Base-by-base conservation (phyloP, 2,329 filamentous ascomycete genomes). In the Microcyclosporella mali region DNA sequence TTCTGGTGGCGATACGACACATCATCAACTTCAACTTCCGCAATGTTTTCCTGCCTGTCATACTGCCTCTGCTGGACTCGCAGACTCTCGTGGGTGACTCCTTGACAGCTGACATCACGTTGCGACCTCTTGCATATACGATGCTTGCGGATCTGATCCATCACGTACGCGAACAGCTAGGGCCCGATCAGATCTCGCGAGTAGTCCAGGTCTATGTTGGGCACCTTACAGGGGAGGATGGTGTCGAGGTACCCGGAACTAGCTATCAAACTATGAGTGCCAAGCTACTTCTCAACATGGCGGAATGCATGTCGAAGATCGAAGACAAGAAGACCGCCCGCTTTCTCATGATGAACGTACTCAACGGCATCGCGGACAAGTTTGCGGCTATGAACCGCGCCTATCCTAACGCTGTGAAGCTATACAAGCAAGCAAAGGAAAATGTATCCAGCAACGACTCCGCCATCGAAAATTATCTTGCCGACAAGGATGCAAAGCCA, bases 231-330 rank as follows among this genome's bases (percentile, higher is more conserved):
- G 92, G 97, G 64, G 88, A 87, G 51, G 95, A 95, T 50, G 57
- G 58, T 14, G 54, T 60, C 7, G 58, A 61, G 30, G 54, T 63
- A 6, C 94, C 92, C 0, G 94, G 94, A 7, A 97, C 94, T 0
- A 98, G 90, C 65, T 98, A 98, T 61, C 94, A 98, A 66, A 98
- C 92, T 0, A 99, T 99, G 92, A 97, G 92, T 57, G 94, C 92
- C 0, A 98, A 97, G 65, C 73, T 99, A 2, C 72, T 99, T 1
- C 73, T 98, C 10, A 99, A 98, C 63, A 94, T 99, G 88, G 92
- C 90, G 0, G 94, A 98, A 59, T 94, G 88, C 63, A 99, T 98
- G 59, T 87, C 89, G 1, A 94, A 90, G 64, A 77, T 98, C 56
- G 84, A 85, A 15, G 87, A 95, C 62, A 98, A 97, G 69, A 81